These are phyloP conservation scores for Botrytis medusae DNA, from an alignment of 2,329 filamentous ascomycete species.

Conservation along the genomic window DNA sequence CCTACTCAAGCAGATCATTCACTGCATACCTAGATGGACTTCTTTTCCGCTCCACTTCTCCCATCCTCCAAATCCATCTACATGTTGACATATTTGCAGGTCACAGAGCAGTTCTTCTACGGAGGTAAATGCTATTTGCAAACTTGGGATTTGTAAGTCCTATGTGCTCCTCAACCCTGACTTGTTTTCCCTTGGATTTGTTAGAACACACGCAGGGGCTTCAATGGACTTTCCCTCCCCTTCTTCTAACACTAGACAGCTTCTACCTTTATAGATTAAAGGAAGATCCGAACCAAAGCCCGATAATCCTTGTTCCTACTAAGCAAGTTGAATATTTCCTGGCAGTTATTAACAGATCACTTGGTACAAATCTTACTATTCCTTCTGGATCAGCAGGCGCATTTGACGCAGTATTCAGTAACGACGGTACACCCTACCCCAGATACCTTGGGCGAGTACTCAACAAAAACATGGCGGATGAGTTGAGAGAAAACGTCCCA, in stretches of 20 bases:
- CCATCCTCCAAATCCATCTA: neutral
- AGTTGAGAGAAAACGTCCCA: constrained; percentile 38
- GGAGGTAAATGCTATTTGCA: constrained; percentile 56
- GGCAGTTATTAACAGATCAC: constrained; percentile 59
- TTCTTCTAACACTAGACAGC: constrained; percentile 43
- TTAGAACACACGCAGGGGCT: neutral
- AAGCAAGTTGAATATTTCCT: constrained; percentile 66
- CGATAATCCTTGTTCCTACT: constrained; percentile 67
- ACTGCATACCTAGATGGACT: neutral
- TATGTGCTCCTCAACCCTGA: neutral
- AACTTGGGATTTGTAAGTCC: constrained; percentile 73
- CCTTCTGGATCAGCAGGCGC: constrained; percentile 52
- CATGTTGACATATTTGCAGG: constrained; percentile 23
- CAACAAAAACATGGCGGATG: constrained; percentile 42
- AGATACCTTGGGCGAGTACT: constrained; percentile 62
- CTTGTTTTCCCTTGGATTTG: constrained; percentile 3
- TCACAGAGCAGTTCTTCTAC: constrained; percentile 47
- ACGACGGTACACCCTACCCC: constrained; percentile 61
- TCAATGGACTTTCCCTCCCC: neutral
- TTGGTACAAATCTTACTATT: constrained; percentile 56
- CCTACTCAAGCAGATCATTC: constrained; percentile 3
- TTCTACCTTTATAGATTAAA: constrained; percentile 64
- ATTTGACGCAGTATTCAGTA: constrained; percentile 62
- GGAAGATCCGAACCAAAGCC: constrained; percentile 47
- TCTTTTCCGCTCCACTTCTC: neutral